Evolutionary conservation across 495 filamentous ascomycete genomes (phyloP), one percentile per base, ranked within the genome.

Genomic region (Aspergillus kassunensis): DNA sequence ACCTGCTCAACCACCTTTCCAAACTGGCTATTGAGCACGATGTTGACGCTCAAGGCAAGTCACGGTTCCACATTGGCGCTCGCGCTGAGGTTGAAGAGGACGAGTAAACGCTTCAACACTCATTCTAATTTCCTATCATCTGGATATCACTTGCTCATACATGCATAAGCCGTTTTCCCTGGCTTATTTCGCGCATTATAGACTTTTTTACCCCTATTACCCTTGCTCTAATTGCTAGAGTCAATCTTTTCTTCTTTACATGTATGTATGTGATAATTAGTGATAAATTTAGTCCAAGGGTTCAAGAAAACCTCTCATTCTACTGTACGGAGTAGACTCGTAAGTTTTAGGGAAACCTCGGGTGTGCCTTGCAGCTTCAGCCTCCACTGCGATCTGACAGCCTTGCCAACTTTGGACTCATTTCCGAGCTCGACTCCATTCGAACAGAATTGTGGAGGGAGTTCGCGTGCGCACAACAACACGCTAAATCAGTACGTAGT

Each of bases 11-110:
- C 35, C 83, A 86, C 66, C 73, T 91, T 39, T 81, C 80, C 76
- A 89, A 89, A 76, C 77, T 90, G 42, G 83, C 87, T 46, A 69
- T 90, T 49, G 82, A 86, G 69, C 85, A 87, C 67, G 85, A 87
- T 72, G 72, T 56, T 40, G 76, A 77, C 49, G 66, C 69, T 30
- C 65, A 79, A 51, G 82, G 83, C 63, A 75, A 73, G 42, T 70
- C 73, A 58, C 74, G 82, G 44, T 89, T 78, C 72, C 74, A 78
- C 60, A 63, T 90, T 34, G 78, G 74, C 51, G 71, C 79, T 49
- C 83, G 80, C 66, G 72, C 82, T 39, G 76, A 78, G 42, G 78
- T 81, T 41, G 80, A 81, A 43, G 85, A 87, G 63, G 85, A 89
- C 56, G 82, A 86, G 67, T 86, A 79, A 68, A 72, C 49, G 49